Base-by-base conservation (phyloP, 352 stramenopile genomes). In the Peronosclerospora sorghi region DNA sequence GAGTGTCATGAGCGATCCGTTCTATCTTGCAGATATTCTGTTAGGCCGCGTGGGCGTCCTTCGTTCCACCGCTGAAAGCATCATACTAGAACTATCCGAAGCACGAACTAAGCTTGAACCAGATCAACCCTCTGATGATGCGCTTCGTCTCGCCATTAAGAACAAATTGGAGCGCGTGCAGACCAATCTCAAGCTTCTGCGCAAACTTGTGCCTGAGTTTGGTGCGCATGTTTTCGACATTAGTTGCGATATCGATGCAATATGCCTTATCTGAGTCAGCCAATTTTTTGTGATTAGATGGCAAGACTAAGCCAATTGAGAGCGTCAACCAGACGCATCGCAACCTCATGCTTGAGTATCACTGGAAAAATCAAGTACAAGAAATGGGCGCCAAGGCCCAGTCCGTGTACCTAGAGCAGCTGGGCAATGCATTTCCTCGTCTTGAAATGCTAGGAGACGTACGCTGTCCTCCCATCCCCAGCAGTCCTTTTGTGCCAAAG, bases 301-400 rank as follows among this genome's bases (percentile, higher is more conserved):
- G 72, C 45, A 91, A 91, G 61, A 91, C 79, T 2, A 92, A 92
- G 40, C 74, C 76, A 26, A 89, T 89, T 29, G 79, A 92, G 46
- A 76, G 69, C 28, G 76, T 92, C 24, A 83, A 69, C 32, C 79
- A 89, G 56, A 78, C 79, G n/a, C 79, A 92, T 48, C 74, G 74
- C 39, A 92, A 92, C 51, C 66, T 92, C 42, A 83, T 89, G 74
- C 70, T 92, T 15, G 79, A 92, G 68, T 92, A 89, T 35, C 76
- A 92, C 48, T 92, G 79, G 79, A 92, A 92, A 51, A 87, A 84
- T 51, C 76, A 87, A 35, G 79, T 92, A 35, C 79, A 89, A 53
- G 76, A 92, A 39, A 87, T 92, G 79, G 77, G 74, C 8, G 52
- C 68, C 24, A 89, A 89, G 51, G 76, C 76, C 15, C 74, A 87